phyloP scores from a whole-genome alignment of 768 basidiomycete genomes.

The Naganishia vaughanmartiniae region DNA sequence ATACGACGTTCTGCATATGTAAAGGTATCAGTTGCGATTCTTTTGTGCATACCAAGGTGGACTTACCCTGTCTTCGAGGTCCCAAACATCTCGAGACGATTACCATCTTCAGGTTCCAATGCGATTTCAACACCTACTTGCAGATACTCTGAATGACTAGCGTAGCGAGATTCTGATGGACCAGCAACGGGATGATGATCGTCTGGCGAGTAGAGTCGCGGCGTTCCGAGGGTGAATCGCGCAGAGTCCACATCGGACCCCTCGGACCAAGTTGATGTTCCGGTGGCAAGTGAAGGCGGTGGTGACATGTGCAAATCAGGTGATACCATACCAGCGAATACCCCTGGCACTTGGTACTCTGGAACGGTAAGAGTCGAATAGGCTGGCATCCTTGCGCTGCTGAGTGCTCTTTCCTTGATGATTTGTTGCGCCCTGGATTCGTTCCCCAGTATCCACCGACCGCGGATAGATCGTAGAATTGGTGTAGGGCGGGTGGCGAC shows the following conservation, averaged over 20 bases:
- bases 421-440: background rate
- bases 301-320: background rate
- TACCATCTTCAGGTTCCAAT: constrained; percentile 1
- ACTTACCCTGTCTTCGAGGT: constrained; percentile 20
- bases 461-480: background rate
- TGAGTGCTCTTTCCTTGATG: background rate
- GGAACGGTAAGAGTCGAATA: background rate
- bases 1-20: constrained; percentile 67
- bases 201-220: background rate
- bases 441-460: background rate
- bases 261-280: constrained; percentile 1
- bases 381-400: background rate
- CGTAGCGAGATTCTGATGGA: background rate
- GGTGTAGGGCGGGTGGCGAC: background rate
- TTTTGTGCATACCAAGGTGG: too few relatives aligned
- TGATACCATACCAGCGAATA: background rate
- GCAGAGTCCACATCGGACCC: background rate
- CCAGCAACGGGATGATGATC: background rate
- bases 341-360: background rate
- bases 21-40: background rate
- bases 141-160: background rate
- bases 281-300: constrained; percentile 4
- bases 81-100: constrained; percentile 13
- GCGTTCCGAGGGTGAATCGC: constrained; percentile 3
- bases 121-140: background rate